Conservation (phyloP, 257 asterid species). For the Solanum sejunctum region DNA sequence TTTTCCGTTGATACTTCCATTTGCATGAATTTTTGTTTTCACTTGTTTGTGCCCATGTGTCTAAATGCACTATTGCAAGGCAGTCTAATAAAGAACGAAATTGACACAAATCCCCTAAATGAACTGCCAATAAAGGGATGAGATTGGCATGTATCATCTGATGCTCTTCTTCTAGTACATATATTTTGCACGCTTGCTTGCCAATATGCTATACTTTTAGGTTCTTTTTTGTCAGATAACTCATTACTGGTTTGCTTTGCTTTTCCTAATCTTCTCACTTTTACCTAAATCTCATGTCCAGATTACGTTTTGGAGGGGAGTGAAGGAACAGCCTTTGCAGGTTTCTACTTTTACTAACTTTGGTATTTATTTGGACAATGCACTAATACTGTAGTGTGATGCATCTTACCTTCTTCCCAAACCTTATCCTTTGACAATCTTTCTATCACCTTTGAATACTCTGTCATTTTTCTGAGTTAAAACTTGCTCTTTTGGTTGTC, state of each 20-base stretch:
- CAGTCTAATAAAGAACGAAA: neutral
- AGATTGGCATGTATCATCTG: neutral
- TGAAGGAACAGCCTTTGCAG: constrained; percentile 97
- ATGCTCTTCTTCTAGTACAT: neutral
- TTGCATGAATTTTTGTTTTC: neutral
- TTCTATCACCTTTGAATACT: neutral
- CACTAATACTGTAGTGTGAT: neutral
- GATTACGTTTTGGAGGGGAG: constrained; percentile 99
- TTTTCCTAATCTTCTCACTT: neutral
- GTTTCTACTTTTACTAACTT: constrained; percentile 20
- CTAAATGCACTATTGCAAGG: neutral
- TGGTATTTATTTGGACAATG: neutral
- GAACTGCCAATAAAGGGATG: neutral
- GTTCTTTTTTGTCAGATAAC: neutral
- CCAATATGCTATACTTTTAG: neutral
- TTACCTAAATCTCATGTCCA: constrained; percentile 20
- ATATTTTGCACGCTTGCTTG: neutral
- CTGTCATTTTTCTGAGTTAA: neutral
- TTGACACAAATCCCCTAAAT: neutral
- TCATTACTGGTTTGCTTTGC: constrained; percentile 14
- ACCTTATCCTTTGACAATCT: neutral
- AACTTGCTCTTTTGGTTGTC: neutral
- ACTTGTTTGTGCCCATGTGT: neutral
- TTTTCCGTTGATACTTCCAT: neutral
- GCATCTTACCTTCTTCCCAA: neutral